Percentiles rank a stretch among this genome's conserved stretches.
These are phyloP conservation scores for Vigna reflexopilosa DNA, from an alignment of 306 rosid genomes.

Conservation along the genomic window DNA sequence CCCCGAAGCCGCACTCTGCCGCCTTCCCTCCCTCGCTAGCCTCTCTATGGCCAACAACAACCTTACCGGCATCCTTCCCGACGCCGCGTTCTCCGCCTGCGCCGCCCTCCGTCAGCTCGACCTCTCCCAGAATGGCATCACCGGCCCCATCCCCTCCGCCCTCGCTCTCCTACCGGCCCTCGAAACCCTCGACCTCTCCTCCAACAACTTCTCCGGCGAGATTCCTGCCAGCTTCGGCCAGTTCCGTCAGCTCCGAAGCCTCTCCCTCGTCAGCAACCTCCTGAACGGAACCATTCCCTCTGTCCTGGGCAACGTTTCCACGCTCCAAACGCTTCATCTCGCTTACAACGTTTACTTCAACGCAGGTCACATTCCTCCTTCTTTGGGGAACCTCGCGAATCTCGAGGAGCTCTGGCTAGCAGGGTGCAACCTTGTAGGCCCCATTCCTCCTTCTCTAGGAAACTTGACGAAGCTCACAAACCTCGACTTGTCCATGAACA, in stretches of 20 bases:
- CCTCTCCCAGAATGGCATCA: slow-evolving; percentile 58
- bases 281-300: slow-evolving; percentile 59
- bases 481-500: slow-evolving; percentile 66
- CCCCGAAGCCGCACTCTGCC: slow-evolving; percentile 61
- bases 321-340: slow-evolving; percentile 55
- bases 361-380: slow-evolving; percentile 49
- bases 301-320: slow-evolving; percentile 57
- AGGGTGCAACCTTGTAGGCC: slow-evolving; percentile 54
- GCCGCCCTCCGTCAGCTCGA: slow-evolving; percentile 51
- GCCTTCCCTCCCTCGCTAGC: slow-evolving; percentile 62
- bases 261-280: slow-evolving; percentile 52
- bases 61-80: slow-evolving; percentile 48
- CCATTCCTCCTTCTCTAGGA: slow-evolving; percentile 61
- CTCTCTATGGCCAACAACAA: slow-evolving; percentile 56
- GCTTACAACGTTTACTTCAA: slow-evolving; percentile 60
- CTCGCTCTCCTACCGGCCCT: slow-evolving; percentile 57
- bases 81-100: slow-evolving; percentile 44
- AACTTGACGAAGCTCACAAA: slow-evolving; percentile 46
- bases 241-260: slow-evolving; percentile 53
- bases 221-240: slow-evolving; percentile 57
- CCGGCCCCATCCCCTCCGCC: slow-evolving; percentile 58
- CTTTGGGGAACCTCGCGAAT: slow-evolving; percentile 58
- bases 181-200: slow-evolving; percentile 56
- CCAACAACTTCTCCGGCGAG: slow-evolving; percentile 69
- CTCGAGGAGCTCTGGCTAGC: slow-evolving; percentile 64